These are phyloP conservation scores for Apiospora phragmitis DNA, from an alignment of 2,329 filamentous ascomycete species.

Conservation along the genomic window DNA sequence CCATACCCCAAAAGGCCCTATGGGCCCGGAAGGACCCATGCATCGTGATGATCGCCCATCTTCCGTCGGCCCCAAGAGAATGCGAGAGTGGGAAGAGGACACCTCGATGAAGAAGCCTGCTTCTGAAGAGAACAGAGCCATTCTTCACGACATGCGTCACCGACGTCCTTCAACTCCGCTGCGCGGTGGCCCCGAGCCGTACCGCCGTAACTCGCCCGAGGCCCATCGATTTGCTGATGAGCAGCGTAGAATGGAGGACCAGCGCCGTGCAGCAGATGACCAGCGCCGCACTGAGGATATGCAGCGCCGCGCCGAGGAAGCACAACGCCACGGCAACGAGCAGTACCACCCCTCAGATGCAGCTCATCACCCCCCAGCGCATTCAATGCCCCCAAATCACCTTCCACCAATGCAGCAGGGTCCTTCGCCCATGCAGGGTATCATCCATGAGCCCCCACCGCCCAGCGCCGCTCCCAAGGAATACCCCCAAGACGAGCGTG, in stretches of 20 bases:
- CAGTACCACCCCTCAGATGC: constrained; percentile 91
- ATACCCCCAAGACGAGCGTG: constrained; percentile 58
- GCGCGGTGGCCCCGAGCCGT: constrained; percentile 50
- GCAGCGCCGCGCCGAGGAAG: constrained; percentile 52
- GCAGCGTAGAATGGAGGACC: constrained; percentile 59
- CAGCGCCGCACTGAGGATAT: constrained; percentile 61
- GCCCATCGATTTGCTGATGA: constrained; percentile 63
- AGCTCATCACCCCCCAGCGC: constrained; percentile 76
- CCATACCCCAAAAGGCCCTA: constrained; percentile 52
- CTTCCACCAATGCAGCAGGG: constrained; percentile 65
- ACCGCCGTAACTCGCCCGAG: constrained; percentile 78
- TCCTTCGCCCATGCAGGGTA: constrained; percentile 54
- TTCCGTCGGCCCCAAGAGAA: constrained; percentile 79
- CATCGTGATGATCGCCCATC: constrained; percentile 73
- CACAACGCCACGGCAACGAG: constrained; percentile 71
- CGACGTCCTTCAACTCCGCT: constrained; percentile 77
- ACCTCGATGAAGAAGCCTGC: constrained; percentile 78
- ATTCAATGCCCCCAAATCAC: constrained; percentile 54
- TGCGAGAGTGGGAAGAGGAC: constrained; percentile 92
- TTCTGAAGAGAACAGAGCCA: constrained; percentile 83
- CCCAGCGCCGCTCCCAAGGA: constrained; percentile 51
- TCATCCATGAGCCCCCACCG: constrained; percentile 52
- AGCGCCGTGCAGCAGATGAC: constrained; percentile 45
- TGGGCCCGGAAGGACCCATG: constrained; percentile 66
- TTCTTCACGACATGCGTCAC: constrained; percentile 80